These are phyloP conservation scores for Calvatia gigantea DNA, from an alignment of 768 basidiomycete genomes.

Conservation along the genomic window DNA sequence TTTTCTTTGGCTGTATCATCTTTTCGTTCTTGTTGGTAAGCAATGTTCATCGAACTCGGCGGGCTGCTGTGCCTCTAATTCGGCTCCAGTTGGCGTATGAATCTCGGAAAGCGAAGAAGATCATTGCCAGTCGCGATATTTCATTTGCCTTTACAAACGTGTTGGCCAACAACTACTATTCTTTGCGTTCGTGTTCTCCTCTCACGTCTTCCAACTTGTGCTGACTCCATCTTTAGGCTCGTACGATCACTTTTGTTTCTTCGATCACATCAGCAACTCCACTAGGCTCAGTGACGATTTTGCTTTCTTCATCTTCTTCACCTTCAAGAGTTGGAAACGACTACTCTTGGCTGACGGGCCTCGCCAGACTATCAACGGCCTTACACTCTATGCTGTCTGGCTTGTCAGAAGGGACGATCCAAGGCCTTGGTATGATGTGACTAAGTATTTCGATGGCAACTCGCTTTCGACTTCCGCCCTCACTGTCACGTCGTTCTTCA, in stretches of 20 bases:
- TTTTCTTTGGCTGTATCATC: slow-evolving; percentile 97
- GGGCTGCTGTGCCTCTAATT: not conserved
- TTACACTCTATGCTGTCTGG: slow-evolving; percentile 92
- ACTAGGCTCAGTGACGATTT: slow-evolving; percentile 97
- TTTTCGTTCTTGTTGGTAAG: slow-evolving; percentile 93
- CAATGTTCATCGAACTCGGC: slow-evolving; percentile 6
- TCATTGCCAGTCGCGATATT: slow-evolving; percentile 94
- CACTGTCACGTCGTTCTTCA: slow-evolving; percentile 87
- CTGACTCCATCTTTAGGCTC: slow-evolving; percentile 51
- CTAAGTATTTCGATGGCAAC: slow-evolving; percentile 79
- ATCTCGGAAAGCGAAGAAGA: slow-evolving; percentile 85
- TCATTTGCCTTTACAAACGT: slow-evolving; percentile 98
- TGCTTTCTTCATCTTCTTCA: slow-evolving; percentile 99
- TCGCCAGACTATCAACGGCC: slow-evolving; percentile 95
- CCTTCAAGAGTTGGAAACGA: slow-evolving; percentile 84
- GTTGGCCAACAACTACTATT: slow-evolving; percentile 96
- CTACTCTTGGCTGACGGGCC: slow-evolving; percentile 86
- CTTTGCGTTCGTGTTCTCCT: slow-evolving; percentile 64
- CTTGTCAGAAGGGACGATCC: slow-evolving; percentile 33
- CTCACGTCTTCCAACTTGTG: slow-evolving; percentile 6
- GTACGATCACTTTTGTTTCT: slow-evolving; percentile 98
- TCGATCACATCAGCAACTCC: slow-evolving; percentile 92
- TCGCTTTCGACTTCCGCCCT: slow-evolving; percentile 76
- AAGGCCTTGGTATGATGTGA: slow-evolving; percentile 62
- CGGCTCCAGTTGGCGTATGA: slow-evolving; percentile 75